These are phyloP conservation scores for Cordyceps militaris DNA, from an alignment of 2,329 filamentous ascomycete genomes.

Conservation along the genomic window DNA sequence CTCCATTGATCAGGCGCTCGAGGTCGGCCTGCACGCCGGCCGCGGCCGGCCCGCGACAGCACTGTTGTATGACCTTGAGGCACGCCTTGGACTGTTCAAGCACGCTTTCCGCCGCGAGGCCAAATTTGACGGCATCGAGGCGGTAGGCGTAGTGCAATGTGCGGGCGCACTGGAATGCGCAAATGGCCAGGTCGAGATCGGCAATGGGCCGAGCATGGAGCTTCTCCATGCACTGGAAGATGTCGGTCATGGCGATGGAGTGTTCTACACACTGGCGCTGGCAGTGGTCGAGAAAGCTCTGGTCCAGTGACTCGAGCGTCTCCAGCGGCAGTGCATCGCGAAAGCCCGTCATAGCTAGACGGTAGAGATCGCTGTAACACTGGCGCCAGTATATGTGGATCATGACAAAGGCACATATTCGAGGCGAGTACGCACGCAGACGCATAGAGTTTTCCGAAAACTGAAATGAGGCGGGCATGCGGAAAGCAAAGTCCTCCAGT, in stretches of 20 bases:
- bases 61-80: constrained; percentile 42
- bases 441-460: constrained; percentile 51
- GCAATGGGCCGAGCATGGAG: constrained; percentile 46
- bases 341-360: constrained; percentile 44
- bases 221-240: constrained; percentile 45
- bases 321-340: constrained; percentile 42
- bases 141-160: constrained; percentile 46
- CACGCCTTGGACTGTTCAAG: constrained; percentile 45
- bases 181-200: constrained; percentile 48
- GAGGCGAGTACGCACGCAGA: constrained; percentile 48
- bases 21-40: constrained; percentile 41
- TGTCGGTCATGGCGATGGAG: constrained; percentile 47
- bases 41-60: constrained; percentile 44
- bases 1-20: constrained; percentile 43
- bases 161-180: constrained; percentile 48
- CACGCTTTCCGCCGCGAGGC: constrained; percentile 38
- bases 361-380: constrained; percentile 51
- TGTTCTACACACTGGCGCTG: constrained; percentile 47
- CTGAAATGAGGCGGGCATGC: constrained; percentile 48
- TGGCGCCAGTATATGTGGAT: constrained; percentile 55
- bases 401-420: constrained; percentile 52
- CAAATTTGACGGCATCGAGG: constrained; percentile 35
- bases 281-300: constrained; percentile 42
- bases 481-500: constrained; percentile 45
- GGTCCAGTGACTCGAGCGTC: constrained; percentile 39